Evolutionary conservation across 108 stramenopile species (phyloP).

Genomic region (Parietichytrium sp.): DNA sequence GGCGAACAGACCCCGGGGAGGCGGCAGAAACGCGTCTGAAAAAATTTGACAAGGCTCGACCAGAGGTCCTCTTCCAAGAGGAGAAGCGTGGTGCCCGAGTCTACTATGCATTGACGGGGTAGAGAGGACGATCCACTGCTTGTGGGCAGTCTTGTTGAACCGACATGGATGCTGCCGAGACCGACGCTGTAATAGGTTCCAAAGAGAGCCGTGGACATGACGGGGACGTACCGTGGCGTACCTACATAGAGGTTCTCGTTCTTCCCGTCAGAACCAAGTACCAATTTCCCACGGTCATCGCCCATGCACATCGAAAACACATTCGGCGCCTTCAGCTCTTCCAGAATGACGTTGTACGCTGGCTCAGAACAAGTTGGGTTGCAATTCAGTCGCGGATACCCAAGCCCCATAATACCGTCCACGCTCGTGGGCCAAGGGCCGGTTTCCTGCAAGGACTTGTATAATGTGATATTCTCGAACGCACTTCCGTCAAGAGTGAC

Average conservation of each 20-base stretch:
- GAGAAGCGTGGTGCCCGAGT: constrained; percentile 11
- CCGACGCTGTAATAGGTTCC: constrained; percentile 29
- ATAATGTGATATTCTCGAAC: not conserved
- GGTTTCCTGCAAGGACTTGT: not conserved
- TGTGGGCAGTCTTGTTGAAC: not conserved
- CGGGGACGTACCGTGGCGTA: not conserved
- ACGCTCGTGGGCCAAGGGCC: constrained; percentile 34
- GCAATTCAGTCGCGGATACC: constrained; percentile 19
- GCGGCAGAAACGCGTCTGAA: not conserved
- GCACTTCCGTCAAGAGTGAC: not conserved
- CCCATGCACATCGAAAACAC: constrained; percentile 25
- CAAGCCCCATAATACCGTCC: constrained; percentile 17
- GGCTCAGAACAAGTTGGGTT: constrained; percentile 25
- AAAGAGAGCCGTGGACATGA: constrained; percentile 4
- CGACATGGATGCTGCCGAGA: not conserved
- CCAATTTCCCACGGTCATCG: not conserved
- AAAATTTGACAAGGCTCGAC: not conserved
- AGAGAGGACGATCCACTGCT: not conserved
- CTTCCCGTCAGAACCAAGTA: not conserved
- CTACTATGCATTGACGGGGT: constrained; percentile 15
- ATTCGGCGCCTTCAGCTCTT: too few relatives aligned
- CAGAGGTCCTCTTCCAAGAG: constrained; percentile 7
- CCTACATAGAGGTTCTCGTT: not conserved
- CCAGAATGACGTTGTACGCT: not conserved
- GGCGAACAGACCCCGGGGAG: not conserved